Base-by-base conservation (phyloP, 371 early-diverging fungal species). In the Caulochytrium protostelioides region DNA sequence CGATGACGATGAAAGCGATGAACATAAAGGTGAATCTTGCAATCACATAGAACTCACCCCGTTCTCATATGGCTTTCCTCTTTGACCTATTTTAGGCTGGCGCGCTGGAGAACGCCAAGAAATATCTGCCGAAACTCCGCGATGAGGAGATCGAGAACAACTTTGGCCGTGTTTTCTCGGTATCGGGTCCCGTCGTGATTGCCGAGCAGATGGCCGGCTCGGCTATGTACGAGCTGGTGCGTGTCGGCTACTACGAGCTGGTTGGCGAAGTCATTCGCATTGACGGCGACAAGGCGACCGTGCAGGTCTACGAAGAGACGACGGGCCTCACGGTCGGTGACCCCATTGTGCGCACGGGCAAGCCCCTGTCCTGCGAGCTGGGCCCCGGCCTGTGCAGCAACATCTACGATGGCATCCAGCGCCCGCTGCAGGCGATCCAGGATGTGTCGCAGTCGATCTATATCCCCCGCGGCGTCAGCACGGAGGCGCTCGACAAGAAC, bases 241-340 rank as follows among this genome's bases (percentile, higher is more conserved):
- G 97, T 52, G 99, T 99, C 17, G 99, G 99, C 36, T 81, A 90
- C 56, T 63, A 73, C 46, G 94, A 90, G 42, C 72, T 99, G 35
- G 82, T 97, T 23, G 99, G 99, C 42, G 99, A 99, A 66, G 97
- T 99, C 46, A 99, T 99, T 55, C 85, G 92, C 62, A 89, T 99
- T 39, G 98, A 98, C 30, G 80, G 81, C 39, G 95, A 97, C 59
- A 94, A 89, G 62, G 85, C 89, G 13, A 98, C 99, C 20, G 84
- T 99, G 43, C 99, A 99, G 62, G 99, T 99, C 15, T 99, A 99
- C 71, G 99, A 99, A 57, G 99, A 99, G 62, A 99, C 99, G 83
- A 90, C 91, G 35, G 99, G 99, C 50, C 62, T 99, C 38, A 89
- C 86, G 20, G 91, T 98, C 17, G 97, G 97, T 28, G 99, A 99